These are phyloP conservation scores for Quercus alba DNA, from an alignment of 306 rosid genomes.

Conservation along the genomic window DNA sequence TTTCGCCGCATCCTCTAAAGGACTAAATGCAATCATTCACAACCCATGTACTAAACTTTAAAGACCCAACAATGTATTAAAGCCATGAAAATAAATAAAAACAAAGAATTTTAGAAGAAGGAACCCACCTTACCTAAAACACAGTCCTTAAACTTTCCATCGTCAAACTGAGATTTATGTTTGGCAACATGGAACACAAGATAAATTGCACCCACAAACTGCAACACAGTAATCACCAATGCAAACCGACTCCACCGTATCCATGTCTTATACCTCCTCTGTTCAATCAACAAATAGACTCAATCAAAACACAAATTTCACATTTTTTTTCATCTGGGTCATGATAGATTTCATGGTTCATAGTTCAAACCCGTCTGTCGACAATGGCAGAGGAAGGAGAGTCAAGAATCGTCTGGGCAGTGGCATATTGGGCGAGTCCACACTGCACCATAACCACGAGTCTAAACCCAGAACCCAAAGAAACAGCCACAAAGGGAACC, in stretches of 20 bases:
- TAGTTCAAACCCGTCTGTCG: constrained; percentile 48
- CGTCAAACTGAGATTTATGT: constrained; percentile 23
- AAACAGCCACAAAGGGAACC: constrained; percentile 34
- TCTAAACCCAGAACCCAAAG: constrained; percentile 22
- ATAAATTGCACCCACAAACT: constrained; percentile 53
- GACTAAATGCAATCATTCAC: no score
- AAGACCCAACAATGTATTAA: no score
- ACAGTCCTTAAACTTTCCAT: constrained; percentile 32
- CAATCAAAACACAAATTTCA: no score
- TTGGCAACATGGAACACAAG: constrained; percentile 36
- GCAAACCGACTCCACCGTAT: constrained; percentile 75
- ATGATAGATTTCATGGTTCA: no score
- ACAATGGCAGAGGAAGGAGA: constrained; percentile 15
- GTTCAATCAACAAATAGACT: constrained; percentile 5
- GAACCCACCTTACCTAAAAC: constrained; percentile 48
- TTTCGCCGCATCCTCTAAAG: no score
- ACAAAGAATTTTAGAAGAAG: not conserved
- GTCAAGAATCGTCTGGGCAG: constrained; percentile 53
- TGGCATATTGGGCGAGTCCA: constrained; percentile 58
- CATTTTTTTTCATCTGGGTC: no score
- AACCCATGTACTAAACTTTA: no score
- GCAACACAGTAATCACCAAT: constrained; percentile 38
- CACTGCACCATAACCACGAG: constrained; percentile 47
- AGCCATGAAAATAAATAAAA: no score
- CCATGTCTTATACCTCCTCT: constrained; percentile 71